phyloP scores from a whole-genome alignment of 257 asterid genomes.

The Solanum virginianum region DNA sequence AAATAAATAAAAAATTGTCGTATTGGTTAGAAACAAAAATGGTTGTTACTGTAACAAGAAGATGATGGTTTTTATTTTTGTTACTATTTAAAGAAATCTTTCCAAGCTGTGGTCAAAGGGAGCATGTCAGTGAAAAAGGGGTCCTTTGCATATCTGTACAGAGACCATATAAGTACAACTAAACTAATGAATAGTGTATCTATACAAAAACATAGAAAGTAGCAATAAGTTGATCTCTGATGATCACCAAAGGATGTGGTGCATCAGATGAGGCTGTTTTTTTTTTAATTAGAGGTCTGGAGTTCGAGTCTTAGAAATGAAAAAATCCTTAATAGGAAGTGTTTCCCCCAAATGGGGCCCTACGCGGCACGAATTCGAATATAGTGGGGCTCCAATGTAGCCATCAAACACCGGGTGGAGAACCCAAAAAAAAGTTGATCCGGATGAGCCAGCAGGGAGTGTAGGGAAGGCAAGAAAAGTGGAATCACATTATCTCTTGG shows the following conservation, averaged over 20 bases:
- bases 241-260: too few species aligned
- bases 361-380: too few species aligned
- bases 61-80: neutral
- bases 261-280: too few species aligned
- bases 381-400: too few species aligned
- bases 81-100: neutral
- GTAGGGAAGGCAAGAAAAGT: neutral
- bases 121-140: neutral
- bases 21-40: neutral
- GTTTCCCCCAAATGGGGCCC: too few species aligned
- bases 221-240: neutral
- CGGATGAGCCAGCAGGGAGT: neutral
- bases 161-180: neutral
- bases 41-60: neutral
- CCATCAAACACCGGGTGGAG: too few species aligned
- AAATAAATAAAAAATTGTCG: neutral
- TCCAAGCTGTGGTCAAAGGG: neutral
- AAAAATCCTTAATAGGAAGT: too few species aligned
- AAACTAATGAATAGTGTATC: neutral
- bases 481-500: neutral
- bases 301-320: too few species aligned
- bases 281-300: too few species aligned
- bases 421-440: neutral
- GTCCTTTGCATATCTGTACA: slow-evolving; percentile 12
- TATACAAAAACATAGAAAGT: neutral